Percentiles rank a stretch among this genome's conserved stretches.
These are phyloP conservation scores for Cladosporium sp. DNA, from an alignment of 2,329 filamentous ascomycete species.

Conservation along the genomic window DNA sequence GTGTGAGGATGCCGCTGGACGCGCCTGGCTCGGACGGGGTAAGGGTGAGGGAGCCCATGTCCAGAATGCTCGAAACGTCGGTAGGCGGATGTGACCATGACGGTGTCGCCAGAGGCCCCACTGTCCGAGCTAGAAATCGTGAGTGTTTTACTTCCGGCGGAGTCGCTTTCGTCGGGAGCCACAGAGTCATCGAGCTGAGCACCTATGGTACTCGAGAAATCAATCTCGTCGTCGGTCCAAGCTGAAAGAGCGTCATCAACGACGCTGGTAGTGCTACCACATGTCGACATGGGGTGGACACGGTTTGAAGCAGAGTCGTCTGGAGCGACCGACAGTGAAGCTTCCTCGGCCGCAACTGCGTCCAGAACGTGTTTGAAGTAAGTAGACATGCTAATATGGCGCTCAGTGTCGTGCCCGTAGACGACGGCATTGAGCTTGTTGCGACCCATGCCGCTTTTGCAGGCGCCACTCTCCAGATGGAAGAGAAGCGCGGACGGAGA, in stretches of 20 bases:
- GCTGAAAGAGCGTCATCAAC: background rate
- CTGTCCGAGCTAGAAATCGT: no score
- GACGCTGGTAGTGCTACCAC: background rate
- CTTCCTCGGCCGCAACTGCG: background rate
- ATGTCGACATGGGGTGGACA: slow-evolving; percentile 1
- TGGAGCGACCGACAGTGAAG: background rate
- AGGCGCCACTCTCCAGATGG: slow-evolving; percentile 16
- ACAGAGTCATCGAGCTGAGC: no score
- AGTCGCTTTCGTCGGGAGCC: no score
- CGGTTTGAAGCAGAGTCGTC: background rate
- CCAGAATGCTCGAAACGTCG: no score
- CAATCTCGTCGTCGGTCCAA: background rate
- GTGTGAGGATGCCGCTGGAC: background rate
- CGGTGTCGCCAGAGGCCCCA: no score
- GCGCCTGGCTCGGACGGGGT: no score
- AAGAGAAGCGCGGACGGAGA: slow-evolving; percentile 15
- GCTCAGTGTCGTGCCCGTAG: slow-evolving; percentile 15
- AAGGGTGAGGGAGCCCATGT: no score
- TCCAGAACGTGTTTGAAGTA: background rate
- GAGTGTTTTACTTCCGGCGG: no score
- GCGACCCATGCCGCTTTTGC: slow-evolving; percentile 18
- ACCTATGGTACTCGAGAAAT: no score
- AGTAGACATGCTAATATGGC: slow-evolving; percentile 13
- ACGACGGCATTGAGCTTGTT: slow-evolving; percentile 16
- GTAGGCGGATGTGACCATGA: no score